Base-by-base conservation (phyloP, 2,329 filamentous ascomycete species). In the Aspergillus terreus region DNA sequence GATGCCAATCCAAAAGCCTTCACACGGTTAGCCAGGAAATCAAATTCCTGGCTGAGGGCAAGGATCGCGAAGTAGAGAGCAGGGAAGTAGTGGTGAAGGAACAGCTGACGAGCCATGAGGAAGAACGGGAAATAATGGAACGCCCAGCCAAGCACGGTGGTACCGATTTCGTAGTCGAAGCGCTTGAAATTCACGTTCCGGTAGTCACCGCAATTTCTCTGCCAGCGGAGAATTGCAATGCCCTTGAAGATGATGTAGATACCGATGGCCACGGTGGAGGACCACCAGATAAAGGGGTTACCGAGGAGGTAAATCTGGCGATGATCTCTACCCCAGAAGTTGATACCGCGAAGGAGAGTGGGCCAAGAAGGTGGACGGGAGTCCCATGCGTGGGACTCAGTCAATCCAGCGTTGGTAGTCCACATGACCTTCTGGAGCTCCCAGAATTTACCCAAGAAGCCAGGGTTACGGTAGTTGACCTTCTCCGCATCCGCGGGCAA, bases 91-190 rank as follows among this genome's bases (percentile, higher is more conserved):
- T 99, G 94, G 73, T 99, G 94, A 56, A 99, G 79, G 81, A 99
- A 99, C 33, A 99, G 85, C 75, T 99, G 94, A 63, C 94, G 91
- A 69, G 94, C 85, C 94, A 99, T 97, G 52, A 99, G 82, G 77
- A 85, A 99, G 78, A 99, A 99, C 10, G 94, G 94, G 79, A 99
- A 97, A 78, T 96, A 99, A 75, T 99, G 94, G 72, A 99, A 87
- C 44, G 89, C 90, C 94, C 94, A 99, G 60, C 88, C 94, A 7
- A 99, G 82, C 30, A 96, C 87, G 15, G 85, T 90, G 48, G 85
- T 90, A 55, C 94, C 94, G 53, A 97, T 84, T 73, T 99, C 94
- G 67, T 96, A 97, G 73, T 97, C 94, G 71, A 97, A 99, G 51
- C 94, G 90, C 77, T 96, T 96, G 80, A 97, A 95, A 36, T 82